Evolutionary conservation across 139 green algal species (phyloP).

Genomic region (Coelastrella sp.): DNA sequence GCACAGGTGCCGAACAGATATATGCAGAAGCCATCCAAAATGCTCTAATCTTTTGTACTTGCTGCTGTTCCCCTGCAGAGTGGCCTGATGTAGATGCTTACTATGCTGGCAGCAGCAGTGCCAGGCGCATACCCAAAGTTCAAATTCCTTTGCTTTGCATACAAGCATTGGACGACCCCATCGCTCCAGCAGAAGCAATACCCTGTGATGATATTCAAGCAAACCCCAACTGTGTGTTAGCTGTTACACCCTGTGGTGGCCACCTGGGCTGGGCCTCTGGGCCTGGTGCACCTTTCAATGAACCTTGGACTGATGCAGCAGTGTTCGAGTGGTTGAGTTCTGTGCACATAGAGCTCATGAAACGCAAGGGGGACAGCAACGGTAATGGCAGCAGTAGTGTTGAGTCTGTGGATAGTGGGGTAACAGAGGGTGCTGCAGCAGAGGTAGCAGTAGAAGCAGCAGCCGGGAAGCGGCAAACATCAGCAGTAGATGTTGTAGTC

Average conservation of each 20-base stretch:
- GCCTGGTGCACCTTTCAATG: conserved; percentile 61
- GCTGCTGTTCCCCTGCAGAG: conserved; percentile 44
- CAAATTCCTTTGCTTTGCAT: conserved; percentile 81
- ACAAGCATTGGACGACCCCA: conserved; percentile 90
- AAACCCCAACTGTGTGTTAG: conserved; percentile 43
- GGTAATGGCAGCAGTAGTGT: background rate
- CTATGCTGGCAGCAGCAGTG: conserved; percentile 78
- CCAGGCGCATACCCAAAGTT: conserved; percentile 65
- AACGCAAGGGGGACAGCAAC: background rate
- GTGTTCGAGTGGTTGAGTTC: conserved; percentile 76
- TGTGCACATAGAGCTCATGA: conserved; percentile 25
- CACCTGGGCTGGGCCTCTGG: conserved; percentile 87
- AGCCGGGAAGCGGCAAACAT: background rate
- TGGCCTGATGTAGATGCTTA: conserved; percentile 90
- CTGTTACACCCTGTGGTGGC: conserved; percentile 62
- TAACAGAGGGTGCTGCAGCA: background rate
- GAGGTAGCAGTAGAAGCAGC: conserved; percentile 3
- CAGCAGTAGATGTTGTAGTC: background rate
- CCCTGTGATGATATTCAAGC: conserved; percentile 65
- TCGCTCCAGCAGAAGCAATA: conserved; percentile 84
- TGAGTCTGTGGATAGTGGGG: no score
- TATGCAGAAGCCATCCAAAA: background rate
- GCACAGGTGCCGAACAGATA: background rate
- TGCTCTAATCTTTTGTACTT: background rate
- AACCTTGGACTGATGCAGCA: conserved; percentile 77